Conservation (phyloP, 2,329 filamentous ascomycete species). For the Helotiales sp. region DNA sequence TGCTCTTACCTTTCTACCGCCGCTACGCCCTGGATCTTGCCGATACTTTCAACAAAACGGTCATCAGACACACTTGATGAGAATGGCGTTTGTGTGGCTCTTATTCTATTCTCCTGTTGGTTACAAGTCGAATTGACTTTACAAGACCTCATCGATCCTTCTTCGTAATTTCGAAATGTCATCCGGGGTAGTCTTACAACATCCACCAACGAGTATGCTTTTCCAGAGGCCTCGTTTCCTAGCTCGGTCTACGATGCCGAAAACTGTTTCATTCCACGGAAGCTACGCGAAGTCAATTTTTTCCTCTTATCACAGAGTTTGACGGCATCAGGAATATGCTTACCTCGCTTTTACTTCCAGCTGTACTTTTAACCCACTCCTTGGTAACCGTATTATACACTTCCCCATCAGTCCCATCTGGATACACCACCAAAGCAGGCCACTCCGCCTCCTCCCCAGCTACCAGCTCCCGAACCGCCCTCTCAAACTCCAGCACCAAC, state of each 20-base stretch:
- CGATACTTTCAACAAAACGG: not conserved
- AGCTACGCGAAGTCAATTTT: conserved; percentile 24
- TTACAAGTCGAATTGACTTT: not conserved
- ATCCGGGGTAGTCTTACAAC: conserved; percentile 50
- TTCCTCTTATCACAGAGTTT: not conserved
- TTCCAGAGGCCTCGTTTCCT: conserved; percentile 36
- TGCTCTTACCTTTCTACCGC: not conserved
- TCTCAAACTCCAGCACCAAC: conserved; percentile 61
- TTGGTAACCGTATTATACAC: conserved; percentile 69
- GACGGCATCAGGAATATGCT: not conserved
- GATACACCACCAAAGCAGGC: conserved; percentile 62
- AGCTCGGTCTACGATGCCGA: conserved; percentile 43
- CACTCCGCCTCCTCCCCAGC: conserved; percentile 50
- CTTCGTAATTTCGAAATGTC: conserved; percentile 38
- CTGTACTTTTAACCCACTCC: conserved; percentile 54
- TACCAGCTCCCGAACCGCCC: conserved; percentile 49
- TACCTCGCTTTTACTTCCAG: conserved; percentile 3
- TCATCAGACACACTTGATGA: not conserved
- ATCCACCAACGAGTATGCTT: conserved; percentile 50
- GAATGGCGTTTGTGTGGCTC: not conserved
- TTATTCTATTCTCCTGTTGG: not conserved
- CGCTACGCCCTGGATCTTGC: not conserved
- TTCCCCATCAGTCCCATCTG: conserved; percentile 71
- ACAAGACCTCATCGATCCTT: conserved; percentile 30
- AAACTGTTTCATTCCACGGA: conserved; percentile 46